phyloP scores from a whole-genome alignment of 352 stramenopile genomes.

The Globisporangium perplexum region DNA sequence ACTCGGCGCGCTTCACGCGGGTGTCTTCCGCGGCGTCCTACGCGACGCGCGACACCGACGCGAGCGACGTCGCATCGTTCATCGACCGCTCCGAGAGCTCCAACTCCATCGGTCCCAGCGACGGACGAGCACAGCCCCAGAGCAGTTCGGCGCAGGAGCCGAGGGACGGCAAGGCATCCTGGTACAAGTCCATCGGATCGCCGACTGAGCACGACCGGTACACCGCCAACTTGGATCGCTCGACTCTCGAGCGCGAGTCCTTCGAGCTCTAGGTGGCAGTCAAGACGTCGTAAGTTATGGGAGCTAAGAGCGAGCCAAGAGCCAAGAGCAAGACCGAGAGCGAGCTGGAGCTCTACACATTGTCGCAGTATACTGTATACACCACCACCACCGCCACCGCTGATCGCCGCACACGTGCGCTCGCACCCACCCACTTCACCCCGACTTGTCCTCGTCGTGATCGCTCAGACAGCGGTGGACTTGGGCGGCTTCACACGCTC shows the following conservation, averaged over 20 bases:
- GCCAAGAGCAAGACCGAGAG: neutral
- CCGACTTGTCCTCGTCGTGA: too few relatives aligned
- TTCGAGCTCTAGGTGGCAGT: constrained; percentile 47
- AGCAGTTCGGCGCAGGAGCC: neutral
- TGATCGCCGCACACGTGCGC: neutral
- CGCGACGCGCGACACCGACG: neutral
- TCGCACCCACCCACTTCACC: too few relatives aligned
- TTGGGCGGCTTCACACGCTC: constrained; percentile 8
- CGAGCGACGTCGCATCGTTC: constrained; percentile 4
- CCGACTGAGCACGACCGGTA: constrained; percentile 33
- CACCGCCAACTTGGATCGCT: constrained; percentile 22
- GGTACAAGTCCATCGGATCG: constrained; percentile 57
- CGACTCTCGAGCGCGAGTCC: constrained; percentile 39
- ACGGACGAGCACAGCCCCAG: neutral
- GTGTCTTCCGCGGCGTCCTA: constrained; percentile 5
- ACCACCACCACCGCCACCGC: too few relatives aligned
- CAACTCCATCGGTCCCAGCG: neutral
- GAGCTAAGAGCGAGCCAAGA: neutral
- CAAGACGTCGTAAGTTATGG: constrained; percentile 11
- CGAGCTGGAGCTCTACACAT: constrained; percentile 5
- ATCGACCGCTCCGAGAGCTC: constrained; percentile 5
- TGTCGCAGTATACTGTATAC: neutral
- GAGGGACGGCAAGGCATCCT: constrained; percentile 15
- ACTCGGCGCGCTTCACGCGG: constrained; percentile 9
- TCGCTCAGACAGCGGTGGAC: neutral